Base-by-base conservation (phyloP, 2,329 filamentous ascomycete species). In the Phialocephala sp. region DNA sequence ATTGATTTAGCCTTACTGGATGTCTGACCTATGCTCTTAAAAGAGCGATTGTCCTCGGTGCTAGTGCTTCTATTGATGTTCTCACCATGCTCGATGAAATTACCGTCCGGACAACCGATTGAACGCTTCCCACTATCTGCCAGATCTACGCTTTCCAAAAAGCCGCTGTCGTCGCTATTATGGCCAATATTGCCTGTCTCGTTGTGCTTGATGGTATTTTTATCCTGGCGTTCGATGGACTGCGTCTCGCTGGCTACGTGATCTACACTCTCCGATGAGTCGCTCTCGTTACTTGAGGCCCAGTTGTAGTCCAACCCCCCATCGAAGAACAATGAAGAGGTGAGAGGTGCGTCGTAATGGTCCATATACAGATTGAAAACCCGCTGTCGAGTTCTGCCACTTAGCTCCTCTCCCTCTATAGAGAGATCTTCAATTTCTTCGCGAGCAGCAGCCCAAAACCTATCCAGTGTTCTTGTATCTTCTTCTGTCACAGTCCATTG, bases 251-350 rank as follows among this genome's bases (percentile, higher is more conserved):
- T 50, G 20, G 45, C 20, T 27, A 50, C 8, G 9, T 50, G n/a
- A n/a, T 18, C 41, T n/a, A 2, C 5, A 22, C 45, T 50, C 12
- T 22, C 45, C n/a, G 11, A 4, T 12, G n/a, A 5, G 4, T 8
- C 8, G 6, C 14, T 12, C 1, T 22, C 22, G 11, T 32, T 20
- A 18, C 22, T 47, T 32, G 8, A 5, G 22, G 50, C 47, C 77
- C 78, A 81, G 56, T 76, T 74, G 63, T 79, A 81, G 63, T 83
- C 80, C 47, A 82, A 73, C 1, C 80, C 79, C 20, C 80, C 78
- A 66, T 83, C 81, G 55, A 80, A 81, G 59, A 80, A 80, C 24
- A 82, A 75, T 60, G 82, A 78, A 14, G 81, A 79, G 1, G 80
- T 82, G 32, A 82, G 80, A 0, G 81, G 81, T 2, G 18, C 27